Conservation (phyloP, 371 early-diverging fungal species). For the Mortierella sp. region DNA sequence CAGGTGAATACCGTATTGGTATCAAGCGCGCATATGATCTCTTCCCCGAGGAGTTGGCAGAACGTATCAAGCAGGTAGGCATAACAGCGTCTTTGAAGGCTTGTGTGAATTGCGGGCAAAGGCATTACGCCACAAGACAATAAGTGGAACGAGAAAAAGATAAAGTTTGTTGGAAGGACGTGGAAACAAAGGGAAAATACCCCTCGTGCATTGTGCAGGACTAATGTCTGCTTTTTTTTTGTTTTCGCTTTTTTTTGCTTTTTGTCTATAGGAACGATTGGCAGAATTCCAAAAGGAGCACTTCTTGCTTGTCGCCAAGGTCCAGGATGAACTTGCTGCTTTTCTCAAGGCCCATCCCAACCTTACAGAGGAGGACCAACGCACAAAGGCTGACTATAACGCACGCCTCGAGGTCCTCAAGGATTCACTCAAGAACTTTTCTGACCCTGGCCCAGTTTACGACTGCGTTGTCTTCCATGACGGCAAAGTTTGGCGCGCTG, state of each 20-base stretch:
- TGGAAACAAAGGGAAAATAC: not conserved
- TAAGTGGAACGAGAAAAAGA: not conserved
- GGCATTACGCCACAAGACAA: not conserved
- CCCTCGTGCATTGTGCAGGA: not conserved
- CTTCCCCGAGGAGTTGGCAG: constrained; percentile 76
- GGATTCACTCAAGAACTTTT: constrained; percentile 70
- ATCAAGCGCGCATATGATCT: constrained; percentile 84
- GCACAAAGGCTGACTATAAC: constrained; percentile 69
- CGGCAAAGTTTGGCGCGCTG: constrained; percentile 90
- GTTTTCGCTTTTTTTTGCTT: not conserved
- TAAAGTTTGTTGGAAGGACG: too few relatives aligned
- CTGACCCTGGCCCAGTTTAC: constrained; percentile 83
- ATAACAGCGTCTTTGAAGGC: constrained; percentile 13
- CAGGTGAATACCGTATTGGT: constrained; percentile 88
- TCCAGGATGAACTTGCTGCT: constrained; percentile 68
- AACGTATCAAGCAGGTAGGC: constrained; percentile 67
- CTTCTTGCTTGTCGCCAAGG: constrained; percentile 71
- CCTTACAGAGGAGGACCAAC: constrained; percentile 56
- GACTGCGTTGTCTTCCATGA: constrained; percentile 93
- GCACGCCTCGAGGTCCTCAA: constrained; percentile 79
- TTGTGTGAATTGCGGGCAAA: not conserved
- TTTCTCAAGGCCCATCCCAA: constrained; percentile 60
- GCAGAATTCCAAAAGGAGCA: constrained; percentile 75
- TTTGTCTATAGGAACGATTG: constrained; percentile 70
- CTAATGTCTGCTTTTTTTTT: too few relatives aligned